Percentiles rank a stretch among this genome's conserved stretches.
These are phyloP conservation scores for Aspergillus fischeri DNA, from an alignment of 2,329 filamentous ascomycete species.

Conservation along the genomic window DNA sequence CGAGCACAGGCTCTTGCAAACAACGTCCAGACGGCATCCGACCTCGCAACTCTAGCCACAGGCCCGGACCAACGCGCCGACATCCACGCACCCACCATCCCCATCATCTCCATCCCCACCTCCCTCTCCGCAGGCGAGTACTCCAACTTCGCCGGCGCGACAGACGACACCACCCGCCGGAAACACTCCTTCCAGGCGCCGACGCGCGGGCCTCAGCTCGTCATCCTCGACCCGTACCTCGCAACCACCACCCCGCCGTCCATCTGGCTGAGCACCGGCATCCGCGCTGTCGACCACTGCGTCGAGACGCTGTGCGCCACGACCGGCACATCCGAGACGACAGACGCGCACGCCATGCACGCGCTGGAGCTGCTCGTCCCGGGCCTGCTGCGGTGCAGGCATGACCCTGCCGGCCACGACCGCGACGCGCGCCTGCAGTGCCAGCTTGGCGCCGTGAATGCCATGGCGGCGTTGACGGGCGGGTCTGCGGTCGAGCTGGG, in stretches of 20 bases:
- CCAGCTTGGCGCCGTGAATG: conserved; percentile 50
- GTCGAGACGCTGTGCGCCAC: conserved; percentile 52
- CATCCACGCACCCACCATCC: conserved; percentile 26
- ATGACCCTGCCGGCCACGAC: conserved; percentile 36
- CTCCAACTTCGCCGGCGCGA: conserved; percentile 38
- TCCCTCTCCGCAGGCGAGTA: conserved; percentile 43
- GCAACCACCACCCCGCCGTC: conserved; percentile 48
- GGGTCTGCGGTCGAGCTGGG: conserved; percentile 40
- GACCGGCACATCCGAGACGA: conserved; percentile 25
- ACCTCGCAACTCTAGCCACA: conserved; percentile 36
- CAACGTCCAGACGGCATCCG: conserved; percentile 34
- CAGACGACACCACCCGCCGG: conserved; percentile 31
- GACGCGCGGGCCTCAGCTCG: conserved; percentile 45
- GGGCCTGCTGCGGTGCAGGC: conserved; percentile 40
- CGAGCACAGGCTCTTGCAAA: conserved; percentile 46
- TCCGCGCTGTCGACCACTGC: conserved; percentile 56
- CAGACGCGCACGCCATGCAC: conserved; percentile 35
- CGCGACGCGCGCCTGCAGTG: conserved; percentile 44
- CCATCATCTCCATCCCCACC: conserved; percentile 39
- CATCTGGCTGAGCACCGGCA: conserved; percentile 56
- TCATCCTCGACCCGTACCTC: conserved; percentile 55
- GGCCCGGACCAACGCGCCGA: conserved; percentile 21
- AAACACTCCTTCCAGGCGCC: conserved; percentile 37
- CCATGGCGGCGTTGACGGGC: conserved; percentile 46
- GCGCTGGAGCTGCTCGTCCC: conserved; percentile 43